Percentiles rank a stretch among this genome's conserved stretches.
phyloP scores from a whole-genome alignment of 768 basidiomycete species.

The Psilocybe tampanensis region DNA sequence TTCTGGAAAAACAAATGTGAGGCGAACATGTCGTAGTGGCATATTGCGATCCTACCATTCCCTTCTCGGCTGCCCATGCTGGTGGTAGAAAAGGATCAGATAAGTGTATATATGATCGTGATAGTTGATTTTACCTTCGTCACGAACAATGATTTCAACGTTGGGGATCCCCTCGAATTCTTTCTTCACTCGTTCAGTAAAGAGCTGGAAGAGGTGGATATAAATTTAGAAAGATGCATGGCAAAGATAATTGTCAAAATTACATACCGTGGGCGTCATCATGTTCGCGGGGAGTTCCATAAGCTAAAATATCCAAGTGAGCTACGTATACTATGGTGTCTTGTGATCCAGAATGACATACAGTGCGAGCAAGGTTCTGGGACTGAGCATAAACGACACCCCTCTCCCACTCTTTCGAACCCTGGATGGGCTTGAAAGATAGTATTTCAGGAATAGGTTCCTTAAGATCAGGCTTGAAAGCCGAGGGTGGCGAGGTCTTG shows the following conservation, averaged over 20 bases:
- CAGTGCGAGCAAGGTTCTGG: slow-evolving; percentile 82
- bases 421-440: slow-evolving; percentile 44
- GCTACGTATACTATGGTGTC: slow-evolving; percentile 4
- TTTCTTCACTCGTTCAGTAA: slow-evolving; percentile 68
- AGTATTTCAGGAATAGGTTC: slow-evolving; percentile 54
- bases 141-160: slow-evolving; percentile 69
- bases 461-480: slow-evolving; percentile 62
- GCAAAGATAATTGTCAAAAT: not conserved
- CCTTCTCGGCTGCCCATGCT: slow-evolving; percentile 85
- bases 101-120: not conserved
- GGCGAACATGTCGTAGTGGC: not conserved
- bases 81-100: slow-evolving; percentile 1
- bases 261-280: slow-evolving; percentile 75
- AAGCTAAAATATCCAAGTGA: slow-evolving; percentile 42
- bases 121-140: slow-evolving; percentile 56
- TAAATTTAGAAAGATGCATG: not conserved
- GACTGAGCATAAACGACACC: slow-evolving; percentile 75
- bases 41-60: slow-evolving; percentile 57
- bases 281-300: slow-evolving; percentile 88
- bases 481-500: slow-evolving; percentile 71
- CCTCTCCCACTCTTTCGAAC: slow-evolving; percentile 67
- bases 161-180: slow-evolving; percentile 69
- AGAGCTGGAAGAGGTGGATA: slow-evolving; percentile 43
- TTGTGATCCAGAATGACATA: slow-evolving; percentile 25
- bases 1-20: slow-evolving; percentile 43